phyloP scores from a whole-genome alignment of 148 eudicot species.

The Vaccinium myrtillus region DNA sequence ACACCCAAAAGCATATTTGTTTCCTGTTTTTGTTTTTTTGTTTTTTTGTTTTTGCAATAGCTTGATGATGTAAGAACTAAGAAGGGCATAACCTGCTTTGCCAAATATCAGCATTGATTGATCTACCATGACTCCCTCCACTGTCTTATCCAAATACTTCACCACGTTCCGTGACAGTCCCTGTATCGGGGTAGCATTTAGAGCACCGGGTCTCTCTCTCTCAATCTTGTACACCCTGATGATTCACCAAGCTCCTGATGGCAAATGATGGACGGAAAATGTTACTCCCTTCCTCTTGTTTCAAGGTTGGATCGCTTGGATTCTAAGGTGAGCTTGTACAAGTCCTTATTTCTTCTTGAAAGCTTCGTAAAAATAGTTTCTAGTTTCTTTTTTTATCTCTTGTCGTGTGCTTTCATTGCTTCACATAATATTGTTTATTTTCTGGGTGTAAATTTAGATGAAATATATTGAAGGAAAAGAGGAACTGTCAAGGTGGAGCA shows the following conservation, averaged over 20 bases:
- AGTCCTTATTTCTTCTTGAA: not conserved
- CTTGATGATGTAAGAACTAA: no score
- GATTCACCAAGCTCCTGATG: not conserved
- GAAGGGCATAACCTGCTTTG: no score
- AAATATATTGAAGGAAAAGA: constrained; percentile 32
- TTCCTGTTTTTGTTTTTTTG: not conserved
- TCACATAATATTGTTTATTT: not conserved
- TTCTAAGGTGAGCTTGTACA: not conserved
- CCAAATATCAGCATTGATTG: no score
- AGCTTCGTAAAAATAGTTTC: not conserved
- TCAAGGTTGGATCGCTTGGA: constrained; percentile 12
- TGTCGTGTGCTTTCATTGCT: not conserved
- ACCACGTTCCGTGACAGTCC: not conserved
- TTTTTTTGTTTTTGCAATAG: no score
- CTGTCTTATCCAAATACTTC: no score
- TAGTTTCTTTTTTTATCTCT: not conserved
- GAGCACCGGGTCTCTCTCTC: not conserved
- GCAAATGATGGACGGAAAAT: not conserved
- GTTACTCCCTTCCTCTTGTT: not conserved
- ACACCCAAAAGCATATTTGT: not conserved
- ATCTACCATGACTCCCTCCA: no score
- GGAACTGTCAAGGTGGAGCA: constrained; percentile 29
- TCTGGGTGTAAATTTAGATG: constrained; percentile 24
- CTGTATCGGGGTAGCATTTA: not conserved
- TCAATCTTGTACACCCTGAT: not conserved